Base-by-base conservation (phyloP, 108 stramenopile species). In the Conticribra guillardii region DNA sequence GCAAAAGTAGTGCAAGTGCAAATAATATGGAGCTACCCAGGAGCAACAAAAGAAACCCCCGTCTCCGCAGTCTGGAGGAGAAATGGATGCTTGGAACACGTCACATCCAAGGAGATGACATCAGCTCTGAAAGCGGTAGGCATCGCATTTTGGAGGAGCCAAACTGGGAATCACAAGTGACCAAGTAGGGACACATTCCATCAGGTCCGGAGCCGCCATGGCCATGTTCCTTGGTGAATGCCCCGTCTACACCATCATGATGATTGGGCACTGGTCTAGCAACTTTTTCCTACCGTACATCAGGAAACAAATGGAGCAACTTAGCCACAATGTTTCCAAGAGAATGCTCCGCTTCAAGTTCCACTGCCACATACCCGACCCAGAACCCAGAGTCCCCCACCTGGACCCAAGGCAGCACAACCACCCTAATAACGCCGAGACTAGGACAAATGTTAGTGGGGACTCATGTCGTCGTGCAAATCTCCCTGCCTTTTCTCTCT, bases 241-340 rank as follows among this genome's bases (percentile, higher is more conserved):
- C 56, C 68, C 68, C 2, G 68, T 69, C 0, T 69, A 24, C 37
- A 34, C 26, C 33, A 69, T 69, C 37, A 69, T 69, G 68, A 9
- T 66, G 24, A 62, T 62, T 3, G 46, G 60, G 37, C 37, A 11
- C 37, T 41, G 37, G 37, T 41, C 37, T 9, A 41, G 37, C 37
- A 11, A 5, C 37, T 5, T 11, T 11, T 41, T 41, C 11, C 37
- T 41, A 5, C 37, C 8, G 11, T 41, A 41, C 37, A 41, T 41
- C 37, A 5, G 37, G 8, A 41, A 41, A 41, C 37, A 41, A 41
- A 11, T 41, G 5, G 37, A 41, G 11, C 37, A 9, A 41, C 11
- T 41, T 11, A 41, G 37, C 37, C 37, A 41, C 37, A 41, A 41
- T 41, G 37, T 41, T 11, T 41, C 37, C 5, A 5, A 9, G 8